Base-by-base conservation (phyloP, 2,329 filamentous ascomycete genomes). In the Graphilbum fragrans region DNA sequence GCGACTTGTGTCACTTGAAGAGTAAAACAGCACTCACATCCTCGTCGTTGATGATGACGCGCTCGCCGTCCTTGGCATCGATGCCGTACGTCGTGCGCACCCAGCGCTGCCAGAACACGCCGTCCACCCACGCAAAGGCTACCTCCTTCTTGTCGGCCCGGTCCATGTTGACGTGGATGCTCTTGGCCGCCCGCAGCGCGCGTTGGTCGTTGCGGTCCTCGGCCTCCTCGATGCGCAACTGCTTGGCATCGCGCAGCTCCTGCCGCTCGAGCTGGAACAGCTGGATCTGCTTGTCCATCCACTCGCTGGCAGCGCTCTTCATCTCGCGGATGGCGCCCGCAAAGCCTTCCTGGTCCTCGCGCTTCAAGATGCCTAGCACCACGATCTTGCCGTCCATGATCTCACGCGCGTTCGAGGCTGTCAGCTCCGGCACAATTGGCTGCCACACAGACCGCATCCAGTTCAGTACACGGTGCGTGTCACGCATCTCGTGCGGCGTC, bases 401-500 rank as follows among this genome's bases (percentile, higher is more conserved):
- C 58, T 98, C 88, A 44, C 80, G 78, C 1, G 93, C 87, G 55
- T 98, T 98, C 6, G 82, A 78, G 5, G 86, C 85, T 0, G 86
- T 94, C 41, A 98, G 70, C 59, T 98, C 92, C 0, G 92, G 90
- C 11, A 98, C 86, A 43, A 98, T 86, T 1, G 92, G 92, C 17
- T 95, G 70, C 92, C 93, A 98, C 16, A 94, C 87, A 3, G 81
- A 85, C 57, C 84, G 83, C 88, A 98, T 96, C 92, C 92, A 98
- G 43, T 73, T 72, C 17, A 94, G 67, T 11, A 98, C 75, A 50
- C 79, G 75, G 41, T 79, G 74, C 46, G 82, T 82, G 54, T 98
- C 85, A 44, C 92, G 81, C 85, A 96, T 96, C 52, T 94, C 87
- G 53, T 82, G 77, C 1, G 92, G 92, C 1, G 86, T 83, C 32